Percentiles rank a stretch among this genome's conserved stretches.
Conservation (phyloP, 345 rosid species). For the Salix brachista region DNA sequence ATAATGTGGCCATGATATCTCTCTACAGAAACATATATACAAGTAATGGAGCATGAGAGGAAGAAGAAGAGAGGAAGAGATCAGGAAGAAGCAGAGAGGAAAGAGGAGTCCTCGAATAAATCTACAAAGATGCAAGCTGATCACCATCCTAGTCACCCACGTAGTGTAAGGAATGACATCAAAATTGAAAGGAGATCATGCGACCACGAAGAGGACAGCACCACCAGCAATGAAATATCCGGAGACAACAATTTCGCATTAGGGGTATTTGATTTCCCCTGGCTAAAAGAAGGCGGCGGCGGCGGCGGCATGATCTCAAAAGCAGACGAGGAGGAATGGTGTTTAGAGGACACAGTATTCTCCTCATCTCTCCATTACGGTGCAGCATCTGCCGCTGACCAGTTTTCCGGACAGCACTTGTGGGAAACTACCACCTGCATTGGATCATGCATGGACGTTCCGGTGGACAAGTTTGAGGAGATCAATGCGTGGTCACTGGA, state of each 20-base stretch:
- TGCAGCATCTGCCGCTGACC: background rate
- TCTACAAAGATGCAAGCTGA: slow-evolving; percentile 18
- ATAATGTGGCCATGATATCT: background rate
- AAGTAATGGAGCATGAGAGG: slow-evolving; percentile 25
- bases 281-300: slow-evolving; percentile 40
- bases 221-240: background rate
- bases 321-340: slow-evolving; percentile 37
- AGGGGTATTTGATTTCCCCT: slow-evolving; percentile 65
- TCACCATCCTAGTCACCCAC: background rate
- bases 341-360: slow-evolving; percentile 30
- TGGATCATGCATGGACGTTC: background rate
- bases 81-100: slow-evolving; percentile 13
- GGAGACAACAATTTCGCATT: slow-evolving; percentile 9
- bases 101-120: slow-evolving; percentile 9
- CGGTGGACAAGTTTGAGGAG: slow-evolving; percentile 34
- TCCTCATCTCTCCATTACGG: slow-evolving; percentile 14
- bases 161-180: background rate
- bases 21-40: background rate
- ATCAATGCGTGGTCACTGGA: slow-evolving; percentile 34
- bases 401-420: slow-evolving; percentile 10
- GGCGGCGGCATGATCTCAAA: slow-evolving; percentile 32
- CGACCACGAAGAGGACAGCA: background rate
- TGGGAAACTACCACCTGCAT: slow-evolving; percentile 5
- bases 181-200: background rate
- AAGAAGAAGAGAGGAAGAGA: slow-evolving; percentile 38